phyloP scores from a whole-genome alignment of 2,329 filamentous ascomycete species.

The Ambrosiella cleistominuta region DNA sequence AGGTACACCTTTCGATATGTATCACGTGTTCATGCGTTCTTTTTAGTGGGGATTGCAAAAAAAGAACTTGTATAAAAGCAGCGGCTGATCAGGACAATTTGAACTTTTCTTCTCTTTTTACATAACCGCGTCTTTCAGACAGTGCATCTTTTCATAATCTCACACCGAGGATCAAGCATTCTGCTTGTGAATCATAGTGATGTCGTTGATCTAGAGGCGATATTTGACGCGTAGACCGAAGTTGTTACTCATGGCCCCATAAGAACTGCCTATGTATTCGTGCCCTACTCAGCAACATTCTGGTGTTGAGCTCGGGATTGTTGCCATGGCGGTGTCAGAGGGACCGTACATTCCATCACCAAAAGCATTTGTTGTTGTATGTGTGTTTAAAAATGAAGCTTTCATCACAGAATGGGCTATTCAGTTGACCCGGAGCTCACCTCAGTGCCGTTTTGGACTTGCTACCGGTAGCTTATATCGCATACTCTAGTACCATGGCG shows the following conservation, averaged over 20 bases:
- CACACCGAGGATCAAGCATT: constrained; percentile 45
- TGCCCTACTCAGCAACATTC: constrained; percentile 13
- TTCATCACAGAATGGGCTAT: neutral
- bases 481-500: no score
- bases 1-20: neutral
- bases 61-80: constrained; percentile 9
- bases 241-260: constrained; percentile 26
- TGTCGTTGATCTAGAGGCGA: constrained; percentile 46
- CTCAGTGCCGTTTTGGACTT: no score
- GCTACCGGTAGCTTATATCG: no score
- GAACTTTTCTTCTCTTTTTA: constrained; percentile 22
- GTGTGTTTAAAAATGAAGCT: neutral
- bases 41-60: constrained; percentile 2
- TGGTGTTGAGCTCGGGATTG: constrained; percentile 17
- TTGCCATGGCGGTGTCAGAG: constrained; percentile 25
- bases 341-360: constrained; percentile 20
- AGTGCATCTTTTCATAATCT: constrained; percentile 58
- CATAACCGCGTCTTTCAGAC: constrained; percentile 64
- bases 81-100: constrained; percentile 13
- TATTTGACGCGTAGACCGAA: constrained; percentile 22
- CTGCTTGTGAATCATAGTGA: constrained; percentile 42
- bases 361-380: neutral
- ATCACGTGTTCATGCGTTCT: constrained; percentile 6
- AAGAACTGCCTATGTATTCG: constrained; percentile 39
- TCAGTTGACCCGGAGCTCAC: neutral